phyloP scores from a whole-genome alignment of 805 yeast genomes.

The Tetrapisispora pingtungensis region DNA sequence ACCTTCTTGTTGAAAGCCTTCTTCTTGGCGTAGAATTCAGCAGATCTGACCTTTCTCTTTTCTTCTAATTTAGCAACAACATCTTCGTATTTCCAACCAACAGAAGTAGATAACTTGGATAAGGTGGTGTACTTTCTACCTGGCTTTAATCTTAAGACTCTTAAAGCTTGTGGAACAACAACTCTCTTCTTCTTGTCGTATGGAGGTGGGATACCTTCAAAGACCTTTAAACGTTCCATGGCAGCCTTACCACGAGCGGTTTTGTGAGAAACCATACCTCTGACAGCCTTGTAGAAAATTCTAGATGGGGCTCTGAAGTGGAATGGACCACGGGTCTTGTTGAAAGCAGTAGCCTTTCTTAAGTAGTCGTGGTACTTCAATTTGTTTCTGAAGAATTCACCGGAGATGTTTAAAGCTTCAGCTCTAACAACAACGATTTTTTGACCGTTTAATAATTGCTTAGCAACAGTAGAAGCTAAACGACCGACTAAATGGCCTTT shows the following conservation, averaged over 20 bases:
- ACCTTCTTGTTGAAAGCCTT: constrained; percentile 90
- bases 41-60: constrained; percentile 97
- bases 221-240: constrained; percentile 96
- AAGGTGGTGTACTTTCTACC: constrained; percentile 99
- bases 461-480: constrained; percentile 96
- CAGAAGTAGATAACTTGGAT: constrained; percentile 91
- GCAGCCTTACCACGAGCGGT: constrained; percentile 99
- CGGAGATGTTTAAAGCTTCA: constrained; percentile 97
- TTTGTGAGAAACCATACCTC: constrained; percentile 99
- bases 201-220: constrained; percentile 99
- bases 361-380: constrained; percentile 99
- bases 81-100: constrained; percentile 99
- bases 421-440: constrained; percentile 95
- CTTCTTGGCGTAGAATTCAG: constrained; percentile 99
- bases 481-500: constrained; percentile 99
- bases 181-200: constrained; percentile 99
- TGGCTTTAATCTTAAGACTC: constrained; percentile 97
- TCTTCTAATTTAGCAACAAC: constrained; percentile 96
- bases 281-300: constrained; percentile 98
- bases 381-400: constrained; percentile 99
- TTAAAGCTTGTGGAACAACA: constrained; percentile 98
- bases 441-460: constrained; percentile 97
- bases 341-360: constrained; percentile 98
- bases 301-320: constrained; percentile 99
- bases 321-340: constrained; percentile 99